Evolutionary conservation across 352 stramenopile genomes (phyloP).

Genomic region (Phytophthora pseudosyringae): DNA sequence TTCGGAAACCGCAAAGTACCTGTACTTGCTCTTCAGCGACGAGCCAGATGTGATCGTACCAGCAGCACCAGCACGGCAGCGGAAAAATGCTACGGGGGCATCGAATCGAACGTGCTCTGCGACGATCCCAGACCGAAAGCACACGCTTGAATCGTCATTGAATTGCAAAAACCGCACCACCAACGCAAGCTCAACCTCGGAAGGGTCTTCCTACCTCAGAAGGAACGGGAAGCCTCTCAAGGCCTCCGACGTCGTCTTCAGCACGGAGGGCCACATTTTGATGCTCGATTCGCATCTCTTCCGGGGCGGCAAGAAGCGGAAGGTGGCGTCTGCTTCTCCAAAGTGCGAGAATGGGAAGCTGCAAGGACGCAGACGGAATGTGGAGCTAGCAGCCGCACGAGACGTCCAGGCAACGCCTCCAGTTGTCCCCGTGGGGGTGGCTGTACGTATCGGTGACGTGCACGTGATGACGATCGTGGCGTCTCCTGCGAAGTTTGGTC

Average conservation of each 20-base stretch:
- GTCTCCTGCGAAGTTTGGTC: conserved; percentile 71
- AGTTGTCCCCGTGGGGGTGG: conserved; percentile 58
- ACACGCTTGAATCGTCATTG: conserved; percentile 1
- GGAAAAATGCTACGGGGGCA: conserved; percentile 5
- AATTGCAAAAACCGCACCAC: conserved; percentile 9
- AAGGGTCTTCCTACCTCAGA: conserved; percentile 15
- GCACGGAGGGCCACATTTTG: conserved; percentile 83
- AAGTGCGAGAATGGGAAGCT: conserved; percentile 68
- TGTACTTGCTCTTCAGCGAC: conserved; percentile 99
- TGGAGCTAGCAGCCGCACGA: conserved; percentile 37
- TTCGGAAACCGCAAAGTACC: conserved; percentile 98
- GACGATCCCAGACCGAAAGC: conserved; percentile 9
- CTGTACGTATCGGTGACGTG: conserved; percentile 59
- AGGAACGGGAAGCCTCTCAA: conserved; percentile 52
- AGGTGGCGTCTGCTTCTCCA: conserved; percentile 3
- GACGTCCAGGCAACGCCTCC: conserved; percentile 13
- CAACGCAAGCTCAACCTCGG: conserved; percentile 20
- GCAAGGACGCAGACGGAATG: conserved; percentile 45
- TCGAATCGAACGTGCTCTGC: conserved; percentile 13
- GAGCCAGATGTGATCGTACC: conserved; percentile 78
- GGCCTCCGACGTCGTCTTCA: conserved; percentile 80
- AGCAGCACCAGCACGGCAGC: conserved; percentile 11
- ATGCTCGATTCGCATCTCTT: conserved; percentile 71
- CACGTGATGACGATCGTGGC: conserved; percentile 76
- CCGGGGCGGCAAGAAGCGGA: conserved; percentile 9